Evolutionary conservation across 2,329 filamentous ascomycete species (phyloP).

Genomic region (Shiraia sp.): DNA sequence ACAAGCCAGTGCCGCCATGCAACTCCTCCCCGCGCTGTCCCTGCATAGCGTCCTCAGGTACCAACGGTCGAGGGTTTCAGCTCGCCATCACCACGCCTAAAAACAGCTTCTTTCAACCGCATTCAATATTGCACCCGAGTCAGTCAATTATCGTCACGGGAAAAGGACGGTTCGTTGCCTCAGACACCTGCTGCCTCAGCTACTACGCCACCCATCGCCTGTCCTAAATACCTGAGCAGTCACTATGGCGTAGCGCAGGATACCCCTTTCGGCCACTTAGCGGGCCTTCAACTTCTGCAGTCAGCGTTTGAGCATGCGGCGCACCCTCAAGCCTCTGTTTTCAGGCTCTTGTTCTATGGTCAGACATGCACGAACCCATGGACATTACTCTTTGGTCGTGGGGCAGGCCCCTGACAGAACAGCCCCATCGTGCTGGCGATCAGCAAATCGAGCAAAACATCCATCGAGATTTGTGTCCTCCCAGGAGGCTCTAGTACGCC

Average conservation of each 20-base stretch:
- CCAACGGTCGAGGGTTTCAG: conserved; percentile 20
- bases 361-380: neutral
- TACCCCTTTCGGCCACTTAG: no score
- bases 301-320: no score
- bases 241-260: no score
- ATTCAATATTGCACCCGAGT: conserved; percentile 4
- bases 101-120: conserved; percentile 19
- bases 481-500: no score
- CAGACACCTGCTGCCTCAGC: conserved; percentile 15
- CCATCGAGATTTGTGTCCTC: no score
- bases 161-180: conserved; percentile 9
- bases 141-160: conserved; percentile 15
- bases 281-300: no score
- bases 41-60: conserved; percentile 36
- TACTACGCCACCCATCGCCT: no score
- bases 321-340: neutral
- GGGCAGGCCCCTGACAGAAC: no score
- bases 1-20: conserved; percentile 7
- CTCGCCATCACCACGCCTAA: conserved; percentile 18
- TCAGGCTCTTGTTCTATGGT: neutral
- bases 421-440: no score
- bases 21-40: conserved; percentile 17
- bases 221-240: no score
- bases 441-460: no score
- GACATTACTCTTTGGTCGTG: no score